Percentiles rank a stretch among this genome's conserved stretches.
Evolutionary conservation across 371 early-diverging fungal genomes (phyloP).

Genomic region (Mortierella sp.): DNA sequence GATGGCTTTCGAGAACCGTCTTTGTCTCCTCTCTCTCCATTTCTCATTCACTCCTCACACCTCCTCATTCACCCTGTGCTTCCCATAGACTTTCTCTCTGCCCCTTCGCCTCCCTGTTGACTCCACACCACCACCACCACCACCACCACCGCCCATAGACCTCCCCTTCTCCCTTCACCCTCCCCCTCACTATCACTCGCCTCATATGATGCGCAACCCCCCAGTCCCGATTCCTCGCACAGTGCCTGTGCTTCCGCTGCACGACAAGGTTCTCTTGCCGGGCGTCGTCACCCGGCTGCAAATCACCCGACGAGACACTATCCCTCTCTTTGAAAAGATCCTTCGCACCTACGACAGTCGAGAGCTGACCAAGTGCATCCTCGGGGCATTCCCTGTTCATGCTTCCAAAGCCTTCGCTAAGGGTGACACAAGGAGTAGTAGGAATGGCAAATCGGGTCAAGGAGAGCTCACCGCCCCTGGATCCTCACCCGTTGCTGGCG

Average conservation of each 20-base stretch:
- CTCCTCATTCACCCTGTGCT: no score
- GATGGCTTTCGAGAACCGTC: no score
- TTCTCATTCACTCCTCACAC: background rate
- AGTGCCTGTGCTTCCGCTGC: conserved; percentile 36
- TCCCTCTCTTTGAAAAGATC: conserved; percentile 48
- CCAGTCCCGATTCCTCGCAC: conserved; percentile 43
- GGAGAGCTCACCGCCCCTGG: conserved; percentile 23
- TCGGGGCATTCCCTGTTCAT: conserved; percentile 39
- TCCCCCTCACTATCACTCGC: background rate
- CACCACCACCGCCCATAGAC: background rate
- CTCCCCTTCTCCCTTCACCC: background rate
- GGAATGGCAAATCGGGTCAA: conserved; percentile 3
- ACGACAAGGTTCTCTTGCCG: conserved; percentile 44
- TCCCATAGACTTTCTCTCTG: background rate
- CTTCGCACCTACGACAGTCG: conserved; percentile 42
- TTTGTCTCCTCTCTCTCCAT: background rate
- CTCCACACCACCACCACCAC: background rate
- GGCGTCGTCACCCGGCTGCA: conserved; percentile 47
- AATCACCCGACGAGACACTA: conserved; percentile 38
- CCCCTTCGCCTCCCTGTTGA: background rate
- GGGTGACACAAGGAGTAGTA: conserved; percentile 6
- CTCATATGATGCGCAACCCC: conserved; percentile 36
- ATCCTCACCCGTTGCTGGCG: conserved; percentile 6
- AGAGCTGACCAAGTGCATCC: conserved; percentile 47
- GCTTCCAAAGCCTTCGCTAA: background rate